phyloP scores from a whole-genome alignment of 306 rosid genomes.

The Ceratonia siliqua region DNA sequence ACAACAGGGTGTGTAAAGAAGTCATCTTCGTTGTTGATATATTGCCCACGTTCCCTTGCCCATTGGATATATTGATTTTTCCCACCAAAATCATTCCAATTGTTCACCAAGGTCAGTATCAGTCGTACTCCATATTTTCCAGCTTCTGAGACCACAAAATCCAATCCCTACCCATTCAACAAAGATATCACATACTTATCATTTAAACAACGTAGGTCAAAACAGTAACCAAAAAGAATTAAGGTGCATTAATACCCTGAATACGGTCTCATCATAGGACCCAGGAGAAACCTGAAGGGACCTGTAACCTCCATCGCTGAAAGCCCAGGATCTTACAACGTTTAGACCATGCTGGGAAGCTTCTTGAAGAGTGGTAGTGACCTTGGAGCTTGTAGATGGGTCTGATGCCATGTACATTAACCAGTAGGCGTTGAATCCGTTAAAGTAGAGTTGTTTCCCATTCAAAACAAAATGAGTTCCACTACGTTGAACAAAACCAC shows the following conservation, averaged over 20 bases:
- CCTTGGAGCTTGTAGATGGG: conserved; percentile 43
- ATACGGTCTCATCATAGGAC: conserved; percentile 35
- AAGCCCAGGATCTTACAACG: conserved; percentile 44
- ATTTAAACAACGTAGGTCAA: not conserved
- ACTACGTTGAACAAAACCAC: conserved; percentile 33
- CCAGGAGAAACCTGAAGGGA: conserved; percentile 46
- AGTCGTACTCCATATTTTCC: conserved; percentile 23
- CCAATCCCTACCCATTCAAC: conserved; percentile 25
- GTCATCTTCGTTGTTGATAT: conserved; percentile 29
- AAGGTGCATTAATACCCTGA: too few species aligned
- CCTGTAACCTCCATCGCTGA: conserved; percentile 39
- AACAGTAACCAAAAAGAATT: too few species aligned
- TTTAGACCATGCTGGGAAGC: conserved; percentile 47
- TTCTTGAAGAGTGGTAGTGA: conserved; percentile 36
- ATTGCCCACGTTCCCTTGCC: conserved; percentile 34
- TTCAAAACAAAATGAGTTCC: conserved; percentile 45
- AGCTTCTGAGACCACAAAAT: conserved; percentile 40
- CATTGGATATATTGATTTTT: conserved; percentile 35
- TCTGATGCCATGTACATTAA: conserved; percentile 55
- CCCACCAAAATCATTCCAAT: conserved; percentile 35
- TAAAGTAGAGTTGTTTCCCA: conserved; percentile 41
- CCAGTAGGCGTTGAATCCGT: conserved; percentile 66
- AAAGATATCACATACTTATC: not conserved
- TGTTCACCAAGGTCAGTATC: conserved; percentile 37
- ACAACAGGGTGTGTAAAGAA: conserved; percentile 30